Evolutionary conservation across 176 grass and related monocot species (phyloP).

Genomic region (Oryza longistaminata): DNA sequence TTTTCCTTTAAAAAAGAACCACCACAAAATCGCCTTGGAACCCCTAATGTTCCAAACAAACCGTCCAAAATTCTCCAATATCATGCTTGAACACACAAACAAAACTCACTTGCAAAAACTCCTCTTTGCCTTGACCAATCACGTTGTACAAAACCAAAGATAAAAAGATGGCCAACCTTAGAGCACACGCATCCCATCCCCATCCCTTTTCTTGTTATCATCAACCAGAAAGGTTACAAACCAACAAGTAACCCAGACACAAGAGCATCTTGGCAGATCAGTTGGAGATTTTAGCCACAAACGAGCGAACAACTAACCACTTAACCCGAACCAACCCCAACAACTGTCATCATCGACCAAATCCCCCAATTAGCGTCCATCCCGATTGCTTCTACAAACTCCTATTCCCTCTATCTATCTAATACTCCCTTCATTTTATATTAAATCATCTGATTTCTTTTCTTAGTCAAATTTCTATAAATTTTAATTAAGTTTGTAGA

Average conservation of each 20-base stretch:
- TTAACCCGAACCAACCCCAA: not conserved
- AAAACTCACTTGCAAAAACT: not conserved
- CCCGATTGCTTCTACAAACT: too few species aligned
- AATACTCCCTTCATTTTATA: too few species aligned
- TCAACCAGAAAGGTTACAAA: not conserved
- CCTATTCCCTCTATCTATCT: too few species aligned
- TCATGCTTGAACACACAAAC: not conserved
- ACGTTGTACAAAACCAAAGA: not conserved
- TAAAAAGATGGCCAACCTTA: not conserved
- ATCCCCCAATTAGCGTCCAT: not conserved
- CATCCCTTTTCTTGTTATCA: not conserved
- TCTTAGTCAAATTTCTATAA: too few species aligned
- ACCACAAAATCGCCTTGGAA: too few species aligned
- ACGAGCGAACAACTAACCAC: not conserved
- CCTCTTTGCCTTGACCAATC: not conserved
- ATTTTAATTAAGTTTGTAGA: too few species aligned
- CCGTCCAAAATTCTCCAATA: not conserved
- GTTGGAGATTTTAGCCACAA: not conserved
- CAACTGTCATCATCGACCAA: not conserved
- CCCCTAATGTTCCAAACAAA: not conserved
- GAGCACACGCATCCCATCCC: not conserved
- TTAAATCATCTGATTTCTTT: too few species aligned
- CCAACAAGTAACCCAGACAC: not conserved
- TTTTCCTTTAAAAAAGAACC: too few species aligned
- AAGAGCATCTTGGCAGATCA: not conserved